phyloP scores from a whole-genome alignment of 495 filamentous ascomycete genomes.

The Rostrohypoxylon terebratum region DNA sequence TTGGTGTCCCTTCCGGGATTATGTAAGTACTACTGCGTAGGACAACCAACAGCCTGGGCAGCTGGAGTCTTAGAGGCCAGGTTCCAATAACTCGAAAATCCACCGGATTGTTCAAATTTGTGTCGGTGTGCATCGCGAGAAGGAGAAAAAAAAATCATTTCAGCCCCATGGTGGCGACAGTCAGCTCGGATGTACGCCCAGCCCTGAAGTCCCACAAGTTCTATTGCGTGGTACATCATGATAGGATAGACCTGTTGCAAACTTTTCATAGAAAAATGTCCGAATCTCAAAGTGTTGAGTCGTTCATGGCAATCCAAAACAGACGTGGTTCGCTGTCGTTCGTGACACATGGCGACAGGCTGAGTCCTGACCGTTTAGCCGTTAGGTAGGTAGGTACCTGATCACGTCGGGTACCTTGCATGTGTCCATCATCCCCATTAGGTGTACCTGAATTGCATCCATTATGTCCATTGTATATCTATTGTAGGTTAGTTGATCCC shows the following conservation, averaged over 20 bases:
- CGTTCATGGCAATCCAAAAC: constrained; percentile 10
- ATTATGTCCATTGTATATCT: not conserved
- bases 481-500: not conserved
- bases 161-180: constrained; percentile 18
- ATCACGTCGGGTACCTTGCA: not conserved
- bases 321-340: constrained; percentile 40
- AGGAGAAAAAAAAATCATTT: constrained; percentile 8
- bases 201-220: constrained; percentile 17
- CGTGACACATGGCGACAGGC: constrained; percentile 37
- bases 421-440: not conserved
- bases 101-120: constrained; percentile 14
- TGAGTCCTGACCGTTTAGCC: constrained; percentile 14
- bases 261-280: constrained; percentile 2
- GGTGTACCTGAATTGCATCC: too few relatives aligned
- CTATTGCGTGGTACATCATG: constrained; percentile 31
- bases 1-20: not conserved
- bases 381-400: not conserved
- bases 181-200: not conserved
- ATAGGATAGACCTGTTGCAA: constrained; percentile 28
- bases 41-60: not conserved
- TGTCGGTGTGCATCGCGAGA: constrained; percentile 30
- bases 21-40: not conserved
- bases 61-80: not conserved
- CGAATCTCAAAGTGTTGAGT: not conserved
- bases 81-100: constrained; percentile 3